These are phyloP conservation scores for Plasmodium knowlesi DNA, from an alignment of 169 alveolate species.

Conservation along the genomic window DNA sequence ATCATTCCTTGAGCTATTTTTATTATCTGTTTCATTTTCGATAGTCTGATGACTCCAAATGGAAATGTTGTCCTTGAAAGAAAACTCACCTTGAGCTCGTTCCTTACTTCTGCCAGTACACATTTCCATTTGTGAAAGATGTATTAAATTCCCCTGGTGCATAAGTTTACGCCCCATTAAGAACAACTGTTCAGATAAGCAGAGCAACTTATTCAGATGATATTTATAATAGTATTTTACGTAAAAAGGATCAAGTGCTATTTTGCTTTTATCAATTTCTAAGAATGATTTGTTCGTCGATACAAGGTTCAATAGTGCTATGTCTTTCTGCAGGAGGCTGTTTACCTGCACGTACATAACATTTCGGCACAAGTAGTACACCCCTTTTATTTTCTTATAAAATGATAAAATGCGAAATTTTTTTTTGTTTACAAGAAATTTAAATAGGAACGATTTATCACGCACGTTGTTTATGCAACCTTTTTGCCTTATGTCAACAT, in stretches of 20 bases:
- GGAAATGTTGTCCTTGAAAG: neutral
- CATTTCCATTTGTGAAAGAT: neutral
- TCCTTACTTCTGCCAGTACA: neutral
- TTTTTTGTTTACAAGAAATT: slow-evolving; percentile 37
- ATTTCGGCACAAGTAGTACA: slow-evolving; percentile 36
- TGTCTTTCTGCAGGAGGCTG: neutral
- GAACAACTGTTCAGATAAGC: neutral
- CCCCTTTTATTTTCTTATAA: slow-evolving; percentile 64
- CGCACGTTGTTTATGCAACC: slow-evolving; percentile 36
- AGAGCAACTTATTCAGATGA: slow-evolving; percentile 24
- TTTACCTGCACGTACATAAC: slow-evolving; percentile 10
- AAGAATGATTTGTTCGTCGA: slow-evolving; percentile 15
- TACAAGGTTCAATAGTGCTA: slow-evolving; percentile 54
- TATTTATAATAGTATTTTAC: slow-evolving; percentile 48
- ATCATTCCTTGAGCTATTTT: neutral
- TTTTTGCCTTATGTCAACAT: slow-evolving; percentile 13
- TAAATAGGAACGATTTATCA: slow-evolving; percentile 35
- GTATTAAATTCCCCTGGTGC: neutral
- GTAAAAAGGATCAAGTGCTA: slow-evolving; percentile 30
- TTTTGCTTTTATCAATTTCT: neutral
- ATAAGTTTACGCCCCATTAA: neutral
- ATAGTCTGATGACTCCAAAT: neutral
- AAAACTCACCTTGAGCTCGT: neutral
- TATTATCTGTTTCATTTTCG: neutral
- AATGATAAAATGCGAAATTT: slow-evolving; percentile 23